Conservation (phyloP, 768 basidiomycete genomes). For the Trametes punicea region DNA sequence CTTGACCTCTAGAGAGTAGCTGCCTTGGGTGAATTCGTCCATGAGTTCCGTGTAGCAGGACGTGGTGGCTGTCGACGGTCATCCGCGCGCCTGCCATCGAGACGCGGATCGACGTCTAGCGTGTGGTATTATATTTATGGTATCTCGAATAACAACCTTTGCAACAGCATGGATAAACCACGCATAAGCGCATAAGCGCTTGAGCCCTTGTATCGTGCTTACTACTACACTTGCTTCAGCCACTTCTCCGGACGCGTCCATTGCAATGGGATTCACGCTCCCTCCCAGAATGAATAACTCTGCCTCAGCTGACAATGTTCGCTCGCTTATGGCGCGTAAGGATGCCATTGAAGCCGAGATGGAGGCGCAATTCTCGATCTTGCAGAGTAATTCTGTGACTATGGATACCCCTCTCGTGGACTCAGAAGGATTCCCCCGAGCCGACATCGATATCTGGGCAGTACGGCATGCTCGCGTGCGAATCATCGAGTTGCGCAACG, state of each 20-base stretch:
- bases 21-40: slow-evolving; percentile 18
- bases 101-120: too few species aligned
- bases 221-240: not conserved
- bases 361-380: slow-evolving; percentile 55
- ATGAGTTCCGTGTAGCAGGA: not conserved
- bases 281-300: slow-evolving; percentile 41
- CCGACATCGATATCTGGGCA: slow-evolving; percentile 80
- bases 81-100: not conserved
- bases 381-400: slow-evolving; percentile 58
- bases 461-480: slow-evolving; percentile 72
- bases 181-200: not conserved
- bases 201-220: too few species aligned
- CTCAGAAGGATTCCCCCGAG: slow-evolving; percentile 83
- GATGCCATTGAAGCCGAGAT: slow-evolving; percentile 73
- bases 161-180: too few species aligned
- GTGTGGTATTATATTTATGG: too few species aligned
- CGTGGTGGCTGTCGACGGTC: slow-evolving; percentile 3
- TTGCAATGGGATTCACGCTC: slow-evolving; percentile 45
- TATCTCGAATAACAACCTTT: too few species aligned
- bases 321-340: slow-evolving; percentile 63
- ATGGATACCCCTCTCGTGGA: slow-evolving; percentile 80
- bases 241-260: slow-evolving; percentile 2
- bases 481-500: slow-evolving; percentile 81
- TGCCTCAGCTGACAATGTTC: slow-evolving; percentile 51
- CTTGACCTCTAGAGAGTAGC: slow-evolving; percentile 1